A percentile compares a stretch with the other conserved stretches of the same genome.
phyloP scores from a whole-genome alignment of 2,329 filamentous ascomycete species.

The Dactylonectria macrodidyma region DNA sequence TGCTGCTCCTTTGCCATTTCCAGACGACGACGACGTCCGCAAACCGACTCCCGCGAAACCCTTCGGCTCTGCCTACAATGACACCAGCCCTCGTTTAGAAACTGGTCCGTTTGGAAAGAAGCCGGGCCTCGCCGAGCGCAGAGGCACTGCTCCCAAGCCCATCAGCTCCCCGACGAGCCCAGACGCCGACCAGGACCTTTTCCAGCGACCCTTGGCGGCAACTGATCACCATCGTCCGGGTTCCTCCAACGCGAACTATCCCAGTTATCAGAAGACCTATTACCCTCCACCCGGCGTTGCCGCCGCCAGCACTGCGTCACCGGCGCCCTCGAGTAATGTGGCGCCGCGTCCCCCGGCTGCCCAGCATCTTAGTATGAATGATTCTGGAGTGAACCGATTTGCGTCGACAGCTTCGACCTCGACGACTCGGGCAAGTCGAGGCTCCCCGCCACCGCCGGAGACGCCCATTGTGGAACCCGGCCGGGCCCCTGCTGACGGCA shows the following conservation, averaged over 20 bases:
- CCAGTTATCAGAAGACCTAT: conserved; percentile 71
- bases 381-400: conserved; percentile 72
- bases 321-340: conserved; percentile 53
- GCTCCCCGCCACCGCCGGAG: conserved; percentile 94
- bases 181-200: conserved; percentile 83
- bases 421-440: conserved; percentile 91
- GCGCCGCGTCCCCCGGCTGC: conserved; percentile 39
- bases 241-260: conserved; percentile 59
- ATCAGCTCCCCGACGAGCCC: conserved; percentile 87
- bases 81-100: conserved; percentile 69
- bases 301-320: conserved; percentile 47
- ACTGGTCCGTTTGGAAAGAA: conserved; percentile 70
- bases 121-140: conserved; percentile 82
- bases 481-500: conserved; percentile 81
- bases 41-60: conserved; percentile 62
- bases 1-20: conserved; percentile 78
- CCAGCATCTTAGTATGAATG: conserved; percentile 52
- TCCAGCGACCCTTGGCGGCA: conserved; percentile 73
- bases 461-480: conserved; percentile 86
- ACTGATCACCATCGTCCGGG: conserved; percentile 56
- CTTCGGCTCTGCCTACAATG: conserved; percentile 63
- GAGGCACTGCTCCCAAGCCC: conserved; percentile 85
- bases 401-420: conserved; percentile 92
- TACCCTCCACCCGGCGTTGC: conserved; percentile 69
- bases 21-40: conserved; percentile 75